Evolutionary conservation across 495 filamentous ascomycete genomes (phyloP).

Genomic region (Daldinia grandis): DNA sequence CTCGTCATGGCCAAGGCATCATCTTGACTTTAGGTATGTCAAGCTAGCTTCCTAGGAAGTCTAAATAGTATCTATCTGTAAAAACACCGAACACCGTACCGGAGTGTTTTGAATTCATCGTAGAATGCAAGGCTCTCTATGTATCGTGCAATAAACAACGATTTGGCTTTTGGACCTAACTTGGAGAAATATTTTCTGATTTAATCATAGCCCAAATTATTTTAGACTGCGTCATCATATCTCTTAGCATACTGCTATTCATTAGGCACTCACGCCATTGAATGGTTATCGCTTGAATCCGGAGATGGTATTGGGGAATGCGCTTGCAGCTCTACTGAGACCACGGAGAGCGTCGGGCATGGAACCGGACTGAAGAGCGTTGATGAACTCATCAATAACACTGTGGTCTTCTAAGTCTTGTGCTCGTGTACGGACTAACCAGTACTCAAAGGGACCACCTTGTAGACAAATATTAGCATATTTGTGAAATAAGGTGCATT

Average conservation of each 20-base stretch:
- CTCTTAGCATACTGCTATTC: not conserved
- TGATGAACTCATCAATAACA: conserved; percentile 49
- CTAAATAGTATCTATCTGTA: conserved; percentile 1
- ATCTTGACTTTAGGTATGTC: not conserved
- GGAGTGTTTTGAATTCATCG: not conserved
- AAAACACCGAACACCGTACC: conserved; percentile 11
- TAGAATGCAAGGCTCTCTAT: not conserved
- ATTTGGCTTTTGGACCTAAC: not conserved
- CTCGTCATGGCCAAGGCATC: not conserved
- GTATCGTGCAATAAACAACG: not conserved
- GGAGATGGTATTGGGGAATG: conserved; percentile 34
- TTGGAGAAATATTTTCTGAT: not conserved
- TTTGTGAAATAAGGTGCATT: not conserved
- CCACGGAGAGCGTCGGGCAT: conserved; percentile 48
- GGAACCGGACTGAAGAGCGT: conserved; percentile 40
- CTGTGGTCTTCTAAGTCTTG: conserved; percentile 46
- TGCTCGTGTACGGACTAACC: conserved; percentile 49
- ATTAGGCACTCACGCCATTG: not conserved
- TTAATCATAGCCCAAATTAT: not conserved
- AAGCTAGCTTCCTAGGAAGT: not conserved
- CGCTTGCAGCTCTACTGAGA: conserved; percentile 48
- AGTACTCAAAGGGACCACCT: conserved; percentile 59
- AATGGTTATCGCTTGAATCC: not conserved
- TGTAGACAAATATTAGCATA: conserved; percentile 9
- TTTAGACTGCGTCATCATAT: not conserved